Conservation (phyloP, 306 rosid genomes). For the Dalbergia oliveri region DNA sequence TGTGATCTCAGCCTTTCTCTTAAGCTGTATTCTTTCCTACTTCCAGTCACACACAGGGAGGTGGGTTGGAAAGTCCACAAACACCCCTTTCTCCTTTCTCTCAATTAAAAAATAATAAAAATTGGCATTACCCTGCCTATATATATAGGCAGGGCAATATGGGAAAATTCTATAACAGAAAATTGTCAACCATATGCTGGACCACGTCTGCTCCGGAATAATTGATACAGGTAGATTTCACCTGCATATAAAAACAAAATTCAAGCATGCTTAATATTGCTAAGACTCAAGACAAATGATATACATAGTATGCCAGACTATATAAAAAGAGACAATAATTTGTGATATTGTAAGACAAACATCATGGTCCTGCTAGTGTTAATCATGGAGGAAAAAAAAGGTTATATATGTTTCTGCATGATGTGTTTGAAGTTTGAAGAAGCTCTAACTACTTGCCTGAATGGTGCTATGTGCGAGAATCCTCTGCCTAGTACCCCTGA, state of each 20-base stretch:
- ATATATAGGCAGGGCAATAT: conserved; percentile 15
- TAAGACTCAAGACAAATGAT: background rate
- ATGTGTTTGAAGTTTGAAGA: conserved; percentile 26
- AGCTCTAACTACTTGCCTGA: conserved; percentile 70
- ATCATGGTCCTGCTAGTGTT: background rate
- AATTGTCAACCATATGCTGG: conserved; percentile 84
- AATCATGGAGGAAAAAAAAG: background rate
- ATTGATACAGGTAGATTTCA: conserved; percentile 55
- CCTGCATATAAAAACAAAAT: conserved; percentile 58
- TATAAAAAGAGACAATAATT: conserved; percentile 10
- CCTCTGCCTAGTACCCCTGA: conserved; percentile 69
- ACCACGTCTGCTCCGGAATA: conserved; percentile 85
- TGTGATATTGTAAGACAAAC: conserved; percentile 3
- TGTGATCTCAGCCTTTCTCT: conserved; percentile 10
- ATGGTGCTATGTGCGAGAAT: conserved; percentile 79
- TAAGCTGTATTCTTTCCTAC: background rate
- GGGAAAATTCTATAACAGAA: conserved; percentile 53
- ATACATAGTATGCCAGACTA: background rate
- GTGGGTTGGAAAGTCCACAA: conserved; percentile 23
- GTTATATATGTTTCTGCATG: too few relatives aligned
- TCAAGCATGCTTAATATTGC: conserved; percentile 1
- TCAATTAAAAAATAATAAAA: background rate
- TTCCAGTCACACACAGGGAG: background rate
- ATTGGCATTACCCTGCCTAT: conserved; percentile 5
- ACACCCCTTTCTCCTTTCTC: background rate